Conservation (phyloP, 2,329 filamentous ascomycete species). For the Trichoderma sp. region DNA sequence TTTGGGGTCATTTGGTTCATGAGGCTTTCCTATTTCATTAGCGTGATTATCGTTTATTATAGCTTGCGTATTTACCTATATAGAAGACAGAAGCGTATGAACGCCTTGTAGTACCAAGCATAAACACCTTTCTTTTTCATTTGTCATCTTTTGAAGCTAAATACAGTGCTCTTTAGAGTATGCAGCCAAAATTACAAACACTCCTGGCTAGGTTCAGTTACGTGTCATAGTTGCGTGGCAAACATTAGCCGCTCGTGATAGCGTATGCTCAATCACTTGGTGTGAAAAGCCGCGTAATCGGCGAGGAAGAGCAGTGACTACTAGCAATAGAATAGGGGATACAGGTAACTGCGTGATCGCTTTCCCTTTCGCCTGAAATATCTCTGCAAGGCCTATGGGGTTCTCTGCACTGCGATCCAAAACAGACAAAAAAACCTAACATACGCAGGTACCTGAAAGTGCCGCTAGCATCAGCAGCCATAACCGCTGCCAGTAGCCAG, state of each 20-base stretch:
- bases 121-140: not conserved
- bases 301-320: not conserved
- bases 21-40: conserved; percentile 7
- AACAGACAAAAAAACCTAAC: not conserved
- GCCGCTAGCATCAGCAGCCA: not conserved
- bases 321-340: not conserved
- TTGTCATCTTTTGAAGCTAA: not conserved
- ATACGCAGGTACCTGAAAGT: not conserved
- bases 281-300: not conserved
- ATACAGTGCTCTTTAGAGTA: not conserved
- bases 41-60: conserved; percentile 15
- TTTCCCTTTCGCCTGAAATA: not conserved
- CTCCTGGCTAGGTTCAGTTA: not conserved
- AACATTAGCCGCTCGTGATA: not conserved
- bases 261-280: not conserved
- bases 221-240: not conserved
- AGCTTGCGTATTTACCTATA: conserved; percentile 12
- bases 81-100: conserved; percentile 20
- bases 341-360: not conserved
- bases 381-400: not conserved
- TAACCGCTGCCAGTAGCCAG: not conserved
- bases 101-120: conserved; percentile 1
- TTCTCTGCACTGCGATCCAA: not conserved
- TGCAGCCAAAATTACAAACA: not conserved
- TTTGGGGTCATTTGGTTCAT: not conserved